Base-by-base conservation (phyloP, 2,329 filamentous ascomycete species). In the Talaromyces atroroseus region DNA sequence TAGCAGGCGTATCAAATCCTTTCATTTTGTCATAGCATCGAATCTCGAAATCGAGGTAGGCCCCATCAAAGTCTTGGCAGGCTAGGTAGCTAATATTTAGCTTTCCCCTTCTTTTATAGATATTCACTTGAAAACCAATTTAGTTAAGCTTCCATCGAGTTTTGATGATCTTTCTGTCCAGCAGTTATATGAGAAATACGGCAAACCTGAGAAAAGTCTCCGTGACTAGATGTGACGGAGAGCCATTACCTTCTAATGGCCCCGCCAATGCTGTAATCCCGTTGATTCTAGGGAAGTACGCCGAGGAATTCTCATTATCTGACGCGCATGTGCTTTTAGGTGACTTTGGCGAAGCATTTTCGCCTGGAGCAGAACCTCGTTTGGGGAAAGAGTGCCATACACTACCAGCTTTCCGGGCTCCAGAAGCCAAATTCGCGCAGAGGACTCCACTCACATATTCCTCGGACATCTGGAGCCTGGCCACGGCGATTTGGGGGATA, bases 261-360 rank as follows among this genome's bases (percentile, higher is more conserved):
- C 69, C 71, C 26, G 7, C 58, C 4, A 62, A 64, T 18, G 69
- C 64, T 51, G 64, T 65, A n/a, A 16, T 64, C 1, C 64, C 65
- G 5, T 52, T 68, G 2, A 64, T 45, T 44, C 62, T 73, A 21
- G 0, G 36, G 2, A 56, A 56, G 32, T 6, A 36, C 34, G 54
- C 54, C 26, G 23, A 56, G 18, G 24, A 56, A 2, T 65, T 71
- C 46, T 57, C 59, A 8, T 26, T 70, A 20, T 58, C 59, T 1
- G 71, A 74, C 14, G 59, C 26, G 3, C n/a, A 51, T 4, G 42
- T 68, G 0, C 54, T 73, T 49, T 67, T 74, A 1, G 62, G 59
- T 58, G 71, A 74, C 59, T 74, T 71, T 62, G 69, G 68, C 11
- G 68, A 70, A 47, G 61, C 68, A 2, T 71, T 56, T 14, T 24